These are phyloP conservation scores for Miamiensis avidus DNA, from an alignment of 169 alveolate genomes.

Conservation along the genomic window DNA sequence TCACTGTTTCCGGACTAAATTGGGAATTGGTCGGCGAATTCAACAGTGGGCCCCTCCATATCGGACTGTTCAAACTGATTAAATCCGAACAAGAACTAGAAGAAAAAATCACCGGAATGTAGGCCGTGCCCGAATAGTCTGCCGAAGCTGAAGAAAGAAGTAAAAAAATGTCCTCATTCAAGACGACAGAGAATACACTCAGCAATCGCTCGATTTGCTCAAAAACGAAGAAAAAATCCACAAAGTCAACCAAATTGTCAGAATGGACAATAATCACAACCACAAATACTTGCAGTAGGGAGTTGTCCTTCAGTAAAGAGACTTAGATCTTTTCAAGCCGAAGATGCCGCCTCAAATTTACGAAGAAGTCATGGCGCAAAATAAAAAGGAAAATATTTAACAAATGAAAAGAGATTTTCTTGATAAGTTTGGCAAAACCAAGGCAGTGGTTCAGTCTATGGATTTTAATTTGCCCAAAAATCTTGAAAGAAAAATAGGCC, in stretches of 20 bases:
- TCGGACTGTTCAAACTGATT: constrained; percentile 15
- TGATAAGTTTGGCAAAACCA: background rate
- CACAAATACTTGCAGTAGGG: too few relatives aligned
- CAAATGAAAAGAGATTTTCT: background rate
- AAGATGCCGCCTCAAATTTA: background rate
- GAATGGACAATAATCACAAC: too few relatives aligned
- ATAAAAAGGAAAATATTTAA: too few relatives aligned
- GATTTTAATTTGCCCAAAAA: background rate
- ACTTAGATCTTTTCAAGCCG: background rate
- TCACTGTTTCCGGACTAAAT: background rate
- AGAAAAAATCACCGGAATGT: background rate
- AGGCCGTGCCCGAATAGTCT: background rate
- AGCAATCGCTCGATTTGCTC: background rate
- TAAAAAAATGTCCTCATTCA: too few relatives aligned
- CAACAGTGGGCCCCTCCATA: background rate
- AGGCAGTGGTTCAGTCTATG: background rate
- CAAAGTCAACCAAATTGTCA: too few relatives aligned
- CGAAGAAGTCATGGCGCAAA: background rate
- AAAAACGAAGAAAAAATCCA: background rate
- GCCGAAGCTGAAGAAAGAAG: background rate
- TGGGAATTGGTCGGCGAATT: constrained; percentile 8
- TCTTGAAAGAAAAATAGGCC: background rate
- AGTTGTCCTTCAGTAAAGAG: background rate
- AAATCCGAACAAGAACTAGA: background rate
- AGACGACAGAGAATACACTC: background rate